These are phyloP conservation scores for Chlorophyllum brunneum DNA, from an alignment of 768 basidiomycete species.

Conservation along the genomic window DNA sequence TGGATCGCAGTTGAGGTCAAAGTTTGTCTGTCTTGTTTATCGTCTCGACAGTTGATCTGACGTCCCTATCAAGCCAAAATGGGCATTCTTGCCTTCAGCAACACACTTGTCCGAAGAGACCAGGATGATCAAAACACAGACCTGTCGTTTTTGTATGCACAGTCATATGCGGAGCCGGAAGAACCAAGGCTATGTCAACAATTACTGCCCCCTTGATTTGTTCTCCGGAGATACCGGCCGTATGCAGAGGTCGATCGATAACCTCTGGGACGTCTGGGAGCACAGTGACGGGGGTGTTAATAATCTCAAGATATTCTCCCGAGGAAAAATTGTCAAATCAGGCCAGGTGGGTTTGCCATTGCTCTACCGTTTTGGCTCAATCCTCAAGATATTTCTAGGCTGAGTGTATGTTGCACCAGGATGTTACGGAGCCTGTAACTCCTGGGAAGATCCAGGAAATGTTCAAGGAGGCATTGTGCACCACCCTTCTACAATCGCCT, in stretches of 20 bases:
- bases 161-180: constrained; percentile 44
- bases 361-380: background rate
- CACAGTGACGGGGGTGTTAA: constrained; percentile 63
- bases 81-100: constrained; percentile 82
- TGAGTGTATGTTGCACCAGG: constrained; percentile 23
- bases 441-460: constrained; percentile 37
- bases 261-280: constrained; percentile 73
- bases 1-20: constrained; percentile 88
- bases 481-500: constrained; percentile 44
- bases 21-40: constrained; percentile 36
- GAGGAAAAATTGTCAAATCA: constrained; percentile 58
- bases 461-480: constrained; percentile 48
- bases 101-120: constrained; percentile 58
- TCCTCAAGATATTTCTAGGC: constrained; percentile 20
- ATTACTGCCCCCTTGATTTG: constrained; percentile 89
- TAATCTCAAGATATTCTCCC: constrained; percentile 77
- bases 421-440: constrained; percentile 13
- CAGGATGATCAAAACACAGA: constrained; percentile 53
- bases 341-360: constrained; percentile 38
- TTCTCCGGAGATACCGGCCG: constrained; percentile 70
- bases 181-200: constrained; percentile 33
- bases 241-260: constrained; percentile 56
- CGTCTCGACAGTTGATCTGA: constrained; percentile 1
- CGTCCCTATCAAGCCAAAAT: constrained; percentile 73
- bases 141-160: constrained; percentile 94